These are phyloP conservation scores for Pseudogymnoascus sp. DNA, from an alignment of 2,329 filamentous ascomycete genomes.

Conservation along the genomic window DNA sequence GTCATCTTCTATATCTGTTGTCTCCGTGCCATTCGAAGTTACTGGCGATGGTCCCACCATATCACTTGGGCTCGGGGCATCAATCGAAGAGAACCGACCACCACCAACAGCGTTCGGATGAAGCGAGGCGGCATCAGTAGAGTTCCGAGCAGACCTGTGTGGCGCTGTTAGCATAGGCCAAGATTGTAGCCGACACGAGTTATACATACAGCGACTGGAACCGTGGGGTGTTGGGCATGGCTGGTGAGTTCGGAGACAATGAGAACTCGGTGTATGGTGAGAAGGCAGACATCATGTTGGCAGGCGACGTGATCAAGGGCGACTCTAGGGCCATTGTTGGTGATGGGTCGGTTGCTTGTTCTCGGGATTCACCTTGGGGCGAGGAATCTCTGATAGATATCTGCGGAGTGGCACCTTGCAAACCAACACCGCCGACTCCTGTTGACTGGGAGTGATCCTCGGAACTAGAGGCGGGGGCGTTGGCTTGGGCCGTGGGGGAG, in stretches of 20 bases:
- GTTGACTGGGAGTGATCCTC: background rate
- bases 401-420: background rate
- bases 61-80: conserved; percentile 51
- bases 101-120: conserved; percentile 40
- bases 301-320: conserved; percentile 54
- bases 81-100: conserved; percentile 22
- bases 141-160: conserved; percentile 33
- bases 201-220: conserved; percentile 44
- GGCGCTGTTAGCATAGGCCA: background rate
- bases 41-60: conserved; percentile 75
- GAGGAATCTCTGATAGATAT: conserved; percentile 8
- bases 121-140: conserved; percentile 40
- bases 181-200: background rate
- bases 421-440: conserved; percentile 5
- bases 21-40: conserved; percentile 75
- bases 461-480: conserved; percentile 3
- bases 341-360: background rate
- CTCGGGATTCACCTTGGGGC: background rate
- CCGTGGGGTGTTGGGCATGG: conserved; percentile 34
- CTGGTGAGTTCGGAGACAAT: conserved; percentile 43
- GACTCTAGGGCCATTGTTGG: conserved; percentile 50
- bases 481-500: background rate
- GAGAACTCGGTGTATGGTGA: conserved; percentile 48
- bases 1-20: conserved; percentile 78
- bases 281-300: conserved; percentile 46